These are phyloP conservation scores for Gorgonomyces haynaldii DNA, from an alignment of 192 early-diverging fungal genomes.

Conservation along the genomic window DNA sequence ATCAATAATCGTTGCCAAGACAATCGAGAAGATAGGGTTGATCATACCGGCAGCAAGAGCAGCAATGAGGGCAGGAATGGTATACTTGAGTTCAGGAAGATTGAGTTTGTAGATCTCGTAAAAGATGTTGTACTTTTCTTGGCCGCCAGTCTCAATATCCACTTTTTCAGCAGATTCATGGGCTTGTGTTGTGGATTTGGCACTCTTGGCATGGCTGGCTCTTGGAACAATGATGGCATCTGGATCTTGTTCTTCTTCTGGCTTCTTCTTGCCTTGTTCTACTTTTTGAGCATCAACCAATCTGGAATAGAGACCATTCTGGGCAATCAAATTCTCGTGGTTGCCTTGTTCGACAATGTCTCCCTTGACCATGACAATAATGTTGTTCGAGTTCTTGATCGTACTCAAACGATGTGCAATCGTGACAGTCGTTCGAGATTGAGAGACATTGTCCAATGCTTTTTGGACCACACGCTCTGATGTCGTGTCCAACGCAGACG, in stretches of 20 bases:
- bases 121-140: neutral
- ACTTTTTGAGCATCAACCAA: constrained; percentile 22
- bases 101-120: constrained; percentile 21
- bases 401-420: constrained; percentile 56
- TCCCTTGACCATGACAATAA: constrained; percentile 27
- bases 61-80: constrained; percentile 42
- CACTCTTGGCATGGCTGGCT: too few relatives aligned
- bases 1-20: constrained; percentile 4
- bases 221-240: neutral
- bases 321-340: constrained; percentile 14
- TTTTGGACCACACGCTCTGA: constrained; percentile 39
- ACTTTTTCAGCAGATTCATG: constrained; percentile 1
- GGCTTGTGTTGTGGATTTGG: neutral
- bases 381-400: constrained; percentile 27
- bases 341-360: constrained; percentile 27
- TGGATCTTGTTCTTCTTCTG: constrained; percentile 3
- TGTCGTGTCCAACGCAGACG: constrained; percentile 40
- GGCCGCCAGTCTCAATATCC: constrained; percentile 1
- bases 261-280: constrained; percentile 7
- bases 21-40: constrained; percentile 58
- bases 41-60: constrained; percentile 51
- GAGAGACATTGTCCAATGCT: constrained; percentile 31
- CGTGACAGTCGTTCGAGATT: constrained; percentile 44
- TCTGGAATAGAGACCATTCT: constrained; percentile 17
- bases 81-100: constrained; percentile 9